Percentiles rank a stretch among this genome's conserved stretches.
These are phyloP conservation scores for Alternaria rosae DNA, from an alignment of 2,329 filamentous ascomycete genomes.

Conservation along the genomic window DNA sequence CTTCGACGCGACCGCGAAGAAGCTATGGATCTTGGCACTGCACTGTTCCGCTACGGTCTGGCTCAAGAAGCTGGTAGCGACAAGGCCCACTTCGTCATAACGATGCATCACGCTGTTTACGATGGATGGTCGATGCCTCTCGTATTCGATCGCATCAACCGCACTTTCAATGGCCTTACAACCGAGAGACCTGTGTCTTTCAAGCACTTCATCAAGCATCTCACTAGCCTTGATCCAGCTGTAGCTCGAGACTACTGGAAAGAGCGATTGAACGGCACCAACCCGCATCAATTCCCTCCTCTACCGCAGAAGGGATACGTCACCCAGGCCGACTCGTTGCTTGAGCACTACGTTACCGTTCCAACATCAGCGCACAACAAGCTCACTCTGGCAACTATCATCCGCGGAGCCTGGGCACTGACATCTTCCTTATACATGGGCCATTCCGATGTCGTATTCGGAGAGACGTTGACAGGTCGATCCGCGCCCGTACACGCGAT, in stretches of 20 bases:
- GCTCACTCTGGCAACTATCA: slow-evolving; percentile 59
- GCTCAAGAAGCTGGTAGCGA: slow-evolving; percentile 31
- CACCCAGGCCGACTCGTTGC: slow-evolving; percentile 59
- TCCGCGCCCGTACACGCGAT: slow-evolving; percentile 55
- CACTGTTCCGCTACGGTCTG: slow-evolving; percentile 50
- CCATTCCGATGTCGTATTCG: slow-evolving; percentile 63
- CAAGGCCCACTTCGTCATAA: slow-evolving; percentile 56
- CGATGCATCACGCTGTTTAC: slow-evolving; percentile 61
- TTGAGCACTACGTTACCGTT: slow-evolving; percentile 56
- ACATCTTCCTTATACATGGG: slow-evolving; percentile 64
- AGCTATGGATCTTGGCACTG: slow-evolving; percentile 51
- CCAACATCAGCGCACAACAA: slow-evolving; percentile 45
- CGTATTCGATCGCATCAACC: slow-evolving; percentile 45
- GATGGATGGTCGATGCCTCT: slow-evolving; percentile 57
- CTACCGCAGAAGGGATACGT: slow-evolving; percentile 57
- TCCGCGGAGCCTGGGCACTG: slow-evolving; percentile 68
- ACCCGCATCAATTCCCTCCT: slow-evolving; percentile 59
- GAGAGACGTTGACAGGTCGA: slow-evolving; percentile 67
- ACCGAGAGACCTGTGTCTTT: slow-evolving; percentile 46
- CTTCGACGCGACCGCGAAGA: slow-evolving; percentile 44
- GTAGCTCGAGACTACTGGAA: slow-evolving; percentile 58
- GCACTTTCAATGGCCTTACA: slow-evolving; percentile 38
- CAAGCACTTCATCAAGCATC: slow-evolving; percentile 59
- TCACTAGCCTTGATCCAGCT: slow-evolving; percentile 53
- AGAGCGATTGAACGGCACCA: slow-evolving; percentile 54